Evolutionary conservation across 345 rosid species (phyloP).

Genomic region (Lepidium didymum): DNA sequence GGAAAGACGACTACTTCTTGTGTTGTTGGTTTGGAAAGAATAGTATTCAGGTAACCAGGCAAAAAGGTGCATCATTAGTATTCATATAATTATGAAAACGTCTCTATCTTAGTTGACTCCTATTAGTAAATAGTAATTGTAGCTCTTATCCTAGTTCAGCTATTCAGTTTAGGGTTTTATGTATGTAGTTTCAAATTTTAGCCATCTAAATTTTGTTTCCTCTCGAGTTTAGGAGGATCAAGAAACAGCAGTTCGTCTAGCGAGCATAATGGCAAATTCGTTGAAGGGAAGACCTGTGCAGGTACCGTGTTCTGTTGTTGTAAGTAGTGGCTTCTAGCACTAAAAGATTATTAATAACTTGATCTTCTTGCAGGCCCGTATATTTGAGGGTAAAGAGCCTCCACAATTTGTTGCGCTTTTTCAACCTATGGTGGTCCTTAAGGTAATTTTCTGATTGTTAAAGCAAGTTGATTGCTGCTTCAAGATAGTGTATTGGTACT

Average conservation of each 20-base stretch:
- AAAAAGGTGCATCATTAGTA: conserved; percentile 6
- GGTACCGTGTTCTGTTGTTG: conserved; percentile 40
- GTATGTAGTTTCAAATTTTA: background rate
- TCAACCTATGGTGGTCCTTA: conserved; percentile 84
- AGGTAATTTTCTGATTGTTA: conserved; percentile 42
- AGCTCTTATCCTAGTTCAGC: background rate
- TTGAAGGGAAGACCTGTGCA: conserved; percentile 90
- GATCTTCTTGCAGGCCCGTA: conserved; percentile 56
- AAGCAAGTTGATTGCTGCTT: conserved; percentile 6
- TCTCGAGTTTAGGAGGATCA: conserved; percentile 68
- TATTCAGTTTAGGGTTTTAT: background rate
- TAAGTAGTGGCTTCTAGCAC: background rate
- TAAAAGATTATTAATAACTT: conserved; percentile 5
- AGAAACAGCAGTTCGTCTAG: conserved; percentile 65
- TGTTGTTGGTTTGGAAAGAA: conserved; percentile 95
- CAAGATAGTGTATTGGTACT: background rate
- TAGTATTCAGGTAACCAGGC: conserved; percentile 66
- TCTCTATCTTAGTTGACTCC: background rate
- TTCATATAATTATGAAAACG: background rate
- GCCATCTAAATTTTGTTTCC: background rate
- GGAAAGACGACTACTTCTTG: conserved; percentile 90
- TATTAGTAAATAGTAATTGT: background rate
- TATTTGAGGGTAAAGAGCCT: conserved; percentile 92
- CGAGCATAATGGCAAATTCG: conserved; percentile 69
- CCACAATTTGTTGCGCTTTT: conserved; percentile 90